Percentiles rank a stretch among this genome's conserved stretches.
Conservation (phyloP, 1,284 basidiomycete genomes). For the Moesziomyces parantarcticus region DNA sequence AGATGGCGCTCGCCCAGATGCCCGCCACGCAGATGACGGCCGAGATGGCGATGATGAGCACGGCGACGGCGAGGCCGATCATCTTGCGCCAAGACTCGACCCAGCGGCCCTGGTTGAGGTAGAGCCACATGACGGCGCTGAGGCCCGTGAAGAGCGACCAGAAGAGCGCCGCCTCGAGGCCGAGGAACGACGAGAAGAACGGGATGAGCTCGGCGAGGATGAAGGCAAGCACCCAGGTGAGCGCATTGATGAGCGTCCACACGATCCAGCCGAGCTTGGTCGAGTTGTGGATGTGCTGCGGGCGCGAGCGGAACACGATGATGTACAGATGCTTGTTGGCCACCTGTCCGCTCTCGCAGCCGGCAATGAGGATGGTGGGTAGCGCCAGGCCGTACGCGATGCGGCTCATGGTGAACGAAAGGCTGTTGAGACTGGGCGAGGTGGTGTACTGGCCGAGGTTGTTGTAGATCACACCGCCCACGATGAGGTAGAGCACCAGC, state of each 20-base stretch:
- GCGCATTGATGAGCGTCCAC: constrained; percentile 55
- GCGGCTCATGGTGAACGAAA: constrained; percentile 42
- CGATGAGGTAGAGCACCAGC: constrained; percentile 58
- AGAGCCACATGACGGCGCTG: constrained; percentile 51
- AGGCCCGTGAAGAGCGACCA: constrained; percentile 56
- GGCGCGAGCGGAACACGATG: constrained; percentile 52
- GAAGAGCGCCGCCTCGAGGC: constrained; percentile 56
- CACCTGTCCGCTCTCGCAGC: constrained; percentile 58
- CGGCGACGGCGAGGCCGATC: constrained; percentile 39
- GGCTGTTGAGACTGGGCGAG: constrained; percentile 59
- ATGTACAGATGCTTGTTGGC: constrained; percentile 55
- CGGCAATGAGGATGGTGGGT: constrained; percentile 60
- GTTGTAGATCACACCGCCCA: constrained; percentile 61
- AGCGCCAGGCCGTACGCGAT: constrained; percentile 61
- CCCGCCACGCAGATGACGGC: constrained; percentile 67
- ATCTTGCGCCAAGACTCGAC: constrained; percentile 36
- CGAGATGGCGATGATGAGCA: constrained; percentile 63
- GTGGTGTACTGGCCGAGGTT: constrained; percentile 61
- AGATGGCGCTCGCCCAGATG: constrained; percentile 65
- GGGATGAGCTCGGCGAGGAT: constrained; percentile 58
- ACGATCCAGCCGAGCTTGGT: constrained; percentile 46
- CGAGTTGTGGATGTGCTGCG: constrained; percentile 47
- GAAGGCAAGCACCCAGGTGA: constrained; percentile 56
- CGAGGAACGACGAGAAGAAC: constrained; percentile 55
- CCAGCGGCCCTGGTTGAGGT: constrained; percentile 55